Base-by-base conservation (phyloP, 2,329 filamentous ascomycete genomes). In the Paecilomyces sp. region DNA sequence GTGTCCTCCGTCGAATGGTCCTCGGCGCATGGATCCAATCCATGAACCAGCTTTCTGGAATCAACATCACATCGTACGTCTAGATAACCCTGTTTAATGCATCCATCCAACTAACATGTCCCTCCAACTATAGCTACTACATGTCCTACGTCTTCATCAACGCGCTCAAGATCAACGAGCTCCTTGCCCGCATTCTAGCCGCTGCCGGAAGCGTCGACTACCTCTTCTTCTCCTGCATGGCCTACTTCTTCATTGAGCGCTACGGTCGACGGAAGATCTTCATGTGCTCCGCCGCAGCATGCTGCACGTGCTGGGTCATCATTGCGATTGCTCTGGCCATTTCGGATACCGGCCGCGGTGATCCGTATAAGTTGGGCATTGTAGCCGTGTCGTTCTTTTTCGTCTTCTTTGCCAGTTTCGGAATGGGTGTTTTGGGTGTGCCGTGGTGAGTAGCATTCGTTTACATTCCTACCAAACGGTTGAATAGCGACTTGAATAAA, bases 181-280 rank as follows among this genome's bases (percentile, higher is more conserved):
- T 72, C 3, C 73, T 73, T 41, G 70, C 76, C 7, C 74, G 77
- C 7, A 75, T 80, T 22, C 67, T 80, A 7, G 73, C 78, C 3
- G 77, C 77, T 0, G 80, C 79, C 9, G 80, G 79, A 1, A 78
- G 72, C 1, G 72, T 80, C 22, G 77, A 78, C 47, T 80, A 81
- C 61, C 70, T 80, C 1, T 63, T 80, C 34, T 79, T 79, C 62
- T 71, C 75, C 6, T 78, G 67, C 58, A 66, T 71, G 60, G 76
- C 67, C 53, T 80, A 71, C 68, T 78, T 80, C 57, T 71, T 80
- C 3, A 78, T 82, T 60, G 80, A 82, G 59, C 69, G 77, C 5
- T 80, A 75, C 60, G 80, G 80, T 2, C 74, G 80, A 9, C 73
- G 80, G 9, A 77, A 74, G 56, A 71, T 81, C 54, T 80, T 82